Conservation (phyloP, 345 rosid species). For the Heritiera littoralis region DNA sequence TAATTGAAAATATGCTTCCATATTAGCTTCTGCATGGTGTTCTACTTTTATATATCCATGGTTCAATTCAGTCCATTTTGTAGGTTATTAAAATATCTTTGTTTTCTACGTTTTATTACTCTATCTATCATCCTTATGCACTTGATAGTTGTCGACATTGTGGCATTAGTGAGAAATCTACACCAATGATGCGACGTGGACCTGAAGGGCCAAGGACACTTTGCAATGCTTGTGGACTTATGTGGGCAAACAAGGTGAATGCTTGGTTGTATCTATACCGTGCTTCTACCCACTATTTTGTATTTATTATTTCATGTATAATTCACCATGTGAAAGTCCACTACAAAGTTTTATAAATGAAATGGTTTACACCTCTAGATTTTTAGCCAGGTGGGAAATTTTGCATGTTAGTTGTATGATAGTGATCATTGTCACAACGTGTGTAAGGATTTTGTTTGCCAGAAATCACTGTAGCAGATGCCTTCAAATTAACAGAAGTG, state of each 20-base stretch:
- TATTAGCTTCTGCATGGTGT: not conserved
- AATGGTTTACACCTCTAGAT: not conserved
- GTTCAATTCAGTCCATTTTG: no score
- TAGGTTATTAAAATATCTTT: not conserved
- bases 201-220: constrained; percentile 61
- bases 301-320: not conserved
- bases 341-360: not conserved
- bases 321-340: no score
- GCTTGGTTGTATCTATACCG: not conserved
- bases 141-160: constrained; percentile 58
- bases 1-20: not conserved
- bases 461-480: not conserved
- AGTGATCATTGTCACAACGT: not conserved
- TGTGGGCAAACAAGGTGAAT: constrained; percentile 74
- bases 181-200: constrained; percentile 77
- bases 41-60: no score
- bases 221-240: constrained; percentile 48
- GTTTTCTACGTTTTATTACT: not conserved
- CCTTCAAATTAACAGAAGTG: not conserved
- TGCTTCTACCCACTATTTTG: not conserved
- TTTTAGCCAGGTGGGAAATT: not conserved
- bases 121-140: constrained; percentile 16
- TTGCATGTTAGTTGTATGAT: not conserved
- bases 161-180: constrained; percentile 58
- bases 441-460: not conserved